Base-by-base conservation (phyloP, 306 rosid species). In the Rubus parviflorus region DNA sequence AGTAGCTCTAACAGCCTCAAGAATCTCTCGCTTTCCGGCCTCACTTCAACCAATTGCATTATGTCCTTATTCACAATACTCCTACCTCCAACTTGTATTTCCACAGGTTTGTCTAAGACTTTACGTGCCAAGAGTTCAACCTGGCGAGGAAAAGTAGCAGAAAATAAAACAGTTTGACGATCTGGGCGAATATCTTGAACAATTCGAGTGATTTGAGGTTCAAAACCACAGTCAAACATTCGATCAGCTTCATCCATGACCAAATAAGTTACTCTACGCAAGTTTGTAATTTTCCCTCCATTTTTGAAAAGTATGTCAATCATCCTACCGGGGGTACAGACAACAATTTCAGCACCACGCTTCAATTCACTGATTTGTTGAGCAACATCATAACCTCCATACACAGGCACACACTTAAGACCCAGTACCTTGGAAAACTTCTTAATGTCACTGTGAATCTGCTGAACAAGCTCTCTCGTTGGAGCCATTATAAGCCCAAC, bases 361-460 rank as follows among this genome's bases (percentile, higher is more conserved):
- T 93, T 93, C 87, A 93, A 83, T 82, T 91, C 97, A 83, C 98
- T 93, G 57, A 93, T 93, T 85, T 93, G 98, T 81, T 93, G 98
- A 64, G 98, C 98, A 85, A 91, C 98, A 76, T 97, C 98, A 78
- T 97, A 93, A 73, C 97, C 98, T 80, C 98, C 98, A 72, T 93
- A 88, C 22, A 93, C 98, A 80, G 98, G 98, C 73, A 93, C 98
- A 75, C 97, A 93, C 85, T 92, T 83, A 46, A 91, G 82, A 71
- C 93, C 93, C 72, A 91, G 46, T 19, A 79, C 93, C 85, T 87
- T 93, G 17, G 93, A 38, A 77, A 93, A 93, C 81, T 93, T 91
- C 77, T 68, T 88, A 64, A 93, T 87, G 72, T 91, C 98, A 84
- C 93, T 83, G 79, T 93, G 92, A 75, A 93, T 93, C 89, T 91